Conservation (phyloP, 352 stramenopile species). For the Phytophthora macrochlamydospora region DNA sequence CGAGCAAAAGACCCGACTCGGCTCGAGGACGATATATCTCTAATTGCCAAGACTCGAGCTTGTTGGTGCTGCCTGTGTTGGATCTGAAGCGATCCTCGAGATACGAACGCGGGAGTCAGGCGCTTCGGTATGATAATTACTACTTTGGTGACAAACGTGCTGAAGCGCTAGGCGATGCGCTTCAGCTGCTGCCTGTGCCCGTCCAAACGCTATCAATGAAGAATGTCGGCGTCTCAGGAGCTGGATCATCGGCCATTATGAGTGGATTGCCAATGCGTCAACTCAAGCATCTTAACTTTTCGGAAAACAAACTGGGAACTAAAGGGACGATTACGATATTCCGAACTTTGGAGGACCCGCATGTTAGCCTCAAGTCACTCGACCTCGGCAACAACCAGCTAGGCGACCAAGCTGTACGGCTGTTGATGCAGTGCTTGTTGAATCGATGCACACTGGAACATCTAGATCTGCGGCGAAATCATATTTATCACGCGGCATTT, state of each 20-base stretch:
- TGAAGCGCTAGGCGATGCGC: constrained; percentile 60
- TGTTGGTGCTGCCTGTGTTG: constrained; percentile 72
- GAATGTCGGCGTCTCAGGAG: constrained; percentile 66
- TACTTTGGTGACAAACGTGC: constrained; percentile 75
- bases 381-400: constrained; percentile 77
- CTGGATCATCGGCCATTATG: constrained; percentile 62
- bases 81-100: constrained; percentile 54
- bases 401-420: constrained; percentile 61
- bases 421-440: constrained; percentile 64
- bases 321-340: constrained; percentile 67
- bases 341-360: constrained; percentile 53
- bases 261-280: constrained; percentile 53
- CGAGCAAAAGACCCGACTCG: constrained; percentile 49
- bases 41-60: constrained; percentile 55
- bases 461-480: constrained; percentile 63
- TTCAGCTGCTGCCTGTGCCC: constrained; percentile 58
- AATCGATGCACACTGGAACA: constrained; percentile 73
- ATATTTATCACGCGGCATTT: constrained; percentile 68
- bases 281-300: constrained; percentile 69
- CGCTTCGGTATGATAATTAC: constrained; percentile 73
- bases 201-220: constrained; percentile 75
- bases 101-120: constrained; percentile 46
- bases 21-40: constrained; percentile 65
- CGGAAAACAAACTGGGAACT: constrained; percentile 62
- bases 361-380: constrained; percentile 64